phyloP scores from a whole-genome alignment of 768 basidiomycete species.

The Symmetrospora coprosmae region DNA sequence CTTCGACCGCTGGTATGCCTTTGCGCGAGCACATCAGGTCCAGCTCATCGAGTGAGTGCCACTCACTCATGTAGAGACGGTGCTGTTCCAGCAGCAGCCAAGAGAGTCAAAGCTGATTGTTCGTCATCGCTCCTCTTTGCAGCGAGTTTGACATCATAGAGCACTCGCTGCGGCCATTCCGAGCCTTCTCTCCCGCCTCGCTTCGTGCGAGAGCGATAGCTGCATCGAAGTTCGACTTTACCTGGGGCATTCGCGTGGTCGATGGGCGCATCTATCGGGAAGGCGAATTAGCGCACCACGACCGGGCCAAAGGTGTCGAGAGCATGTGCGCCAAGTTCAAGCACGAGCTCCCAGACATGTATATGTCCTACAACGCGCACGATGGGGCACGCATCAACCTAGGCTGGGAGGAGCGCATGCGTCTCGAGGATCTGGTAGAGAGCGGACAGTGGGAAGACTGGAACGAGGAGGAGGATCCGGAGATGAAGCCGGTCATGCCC shows the following conservation, averaged over 20 bases:
- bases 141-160: constrained; percentile 36
- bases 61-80: constrained; percentile 25
- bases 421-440: constrained; percentile 27
- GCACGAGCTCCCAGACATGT: constrained; percentile 31
- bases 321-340: constrained; percentile 26
- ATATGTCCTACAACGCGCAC: constrained; percentile 32
- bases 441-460: constrained; percentile 25
- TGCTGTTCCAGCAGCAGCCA: background rate
- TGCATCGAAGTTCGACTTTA: constrained; percentile 21
- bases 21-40: constrained; percentile 20
- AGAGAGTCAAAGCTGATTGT: background rate
- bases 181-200: constrained; percentile 31
- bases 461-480: constrained; percentile 20
- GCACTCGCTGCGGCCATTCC: constrained; percentile 32
- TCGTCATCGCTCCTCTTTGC: background rate
- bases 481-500: constrained; percentile 24
- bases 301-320: constrained; percentile 30
- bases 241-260: constrained; percentile 30
- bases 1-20: constrained; percentile 61
- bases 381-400: constrained; percentile 29
- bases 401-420: constrained; percentile 28
- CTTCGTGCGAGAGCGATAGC: constrained; percentile 27
- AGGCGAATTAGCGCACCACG: constrained; percentile 29
- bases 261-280: constrained; percentile 24
- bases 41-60: constrained; percentile 31